These are phyloP conservation scores for Neurospora sp. DNA, from an alignment of 495 filamentous ascomycete species.

Conservation along the genomic window DNA sequence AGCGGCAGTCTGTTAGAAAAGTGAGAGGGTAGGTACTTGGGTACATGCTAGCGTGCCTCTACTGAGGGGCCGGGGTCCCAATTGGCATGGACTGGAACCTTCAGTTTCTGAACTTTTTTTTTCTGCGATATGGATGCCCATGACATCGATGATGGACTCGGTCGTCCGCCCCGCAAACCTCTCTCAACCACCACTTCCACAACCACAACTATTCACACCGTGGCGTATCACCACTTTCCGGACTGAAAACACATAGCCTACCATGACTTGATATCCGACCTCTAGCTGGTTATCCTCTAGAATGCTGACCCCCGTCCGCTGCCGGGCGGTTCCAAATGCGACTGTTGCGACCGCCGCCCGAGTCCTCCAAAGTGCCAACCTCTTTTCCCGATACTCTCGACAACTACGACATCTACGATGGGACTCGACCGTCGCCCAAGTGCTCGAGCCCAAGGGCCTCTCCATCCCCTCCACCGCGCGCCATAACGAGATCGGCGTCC, in stretches of 20 bases:
- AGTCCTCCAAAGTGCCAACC: constrained; percentile 30
- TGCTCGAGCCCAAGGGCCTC: constrained; percentile 5
- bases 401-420: constrained; percentile 25
- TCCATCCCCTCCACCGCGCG: constrained; percentile 52
- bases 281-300: constrained; percentile 5
- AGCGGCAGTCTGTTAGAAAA: neutral
- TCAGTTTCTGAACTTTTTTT: neutral
- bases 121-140: neutral
- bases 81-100: neutral
- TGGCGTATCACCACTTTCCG: neutral
- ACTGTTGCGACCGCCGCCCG: constrained; percentile 19
- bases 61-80: neutral
- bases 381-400: constrained; percentile 6
- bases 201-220: neutral
- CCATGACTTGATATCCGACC: constrained; percentile 15
- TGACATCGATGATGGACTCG: neutral
- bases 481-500: constrained; percentile 87
- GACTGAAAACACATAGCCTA: neutral
- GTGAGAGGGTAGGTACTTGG: neutral
- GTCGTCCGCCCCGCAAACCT: neutral
- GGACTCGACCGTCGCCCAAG: constrained; percentile 22
- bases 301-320: constrained; percentile 30
- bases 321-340: constrained; percentile 26
- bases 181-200: neutral
- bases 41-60: neutral